These are phyloP conservation scores for Paxillus involutus DNA, from an alignment of 768 basidiomycete genomes.

Conservation along the genomic window DNA sequence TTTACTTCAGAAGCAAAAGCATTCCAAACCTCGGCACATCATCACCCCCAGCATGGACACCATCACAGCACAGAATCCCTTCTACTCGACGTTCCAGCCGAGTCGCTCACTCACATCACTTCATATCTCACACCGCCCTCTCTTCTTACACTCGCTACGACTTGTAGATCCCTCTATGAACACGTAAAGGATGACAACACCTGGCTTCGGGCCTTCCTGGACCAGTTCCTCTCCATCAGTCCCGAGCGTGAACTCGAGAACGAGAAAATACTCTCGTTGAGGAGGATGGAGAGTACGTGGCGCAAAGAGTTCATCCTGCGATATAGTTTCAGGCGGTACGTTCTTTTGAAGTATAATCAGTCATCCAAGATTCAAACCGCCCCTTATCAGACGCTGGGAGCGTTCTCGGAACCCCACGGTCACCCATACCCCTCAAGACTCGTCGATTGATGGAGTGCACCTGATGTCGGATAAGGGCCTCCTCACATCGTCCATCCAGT, in stretches of 20 bases:
- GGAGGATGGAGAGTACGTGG: slow-evolving; percentile 63
- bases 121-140: slow-evolving; percentile 66
- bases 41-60: slow-evolving; percentile 51
- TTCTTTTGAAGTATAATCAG: slow-evolving; percentile 3
- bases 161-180: slow-evolving; percentile 50
- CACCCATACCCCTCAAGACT: slow-evolving; percentile 63
- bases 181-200: slow-evolving; percentile 80
- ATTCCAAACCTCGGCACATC: slow-evolving; percentile 17
- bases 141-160: slow-evolving; percentile 55
- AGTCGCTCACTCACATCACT: slow-evolving; percentile 77
- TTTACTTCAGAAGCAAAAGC: slow-evolving; percentile 28
- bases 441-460: slow-evolving; percentile 56
- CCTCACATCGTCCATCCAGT: slow-evolving; percentile 60
- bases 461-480: slow-evolving; percentile 57
- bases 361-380: neutral
- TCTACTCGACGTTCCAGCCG: slow-evolving; percentile 58
- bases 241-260: slow-evolving; percentile 60
- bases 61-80: slow-evolving; percentile 28
- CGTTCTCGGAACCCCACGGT: slow-evolving; percentile 58
- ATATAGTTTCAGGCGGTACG: slow-evolving; percentile 54
- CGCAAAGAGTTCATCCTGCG: slow-evolving; percentile 65
- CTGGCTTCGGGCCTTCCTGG: slow-evolving; percentile 74
- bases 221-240: slow-evolving; percentile 61
- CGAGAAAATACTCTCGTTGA: slow-evolving; percentile 48
- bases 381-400: slow-evolving; percentile 62